Base-by-base conservation (phyloP, 768 basidiomycete species). In the Termitomyces sp. region DNA sequence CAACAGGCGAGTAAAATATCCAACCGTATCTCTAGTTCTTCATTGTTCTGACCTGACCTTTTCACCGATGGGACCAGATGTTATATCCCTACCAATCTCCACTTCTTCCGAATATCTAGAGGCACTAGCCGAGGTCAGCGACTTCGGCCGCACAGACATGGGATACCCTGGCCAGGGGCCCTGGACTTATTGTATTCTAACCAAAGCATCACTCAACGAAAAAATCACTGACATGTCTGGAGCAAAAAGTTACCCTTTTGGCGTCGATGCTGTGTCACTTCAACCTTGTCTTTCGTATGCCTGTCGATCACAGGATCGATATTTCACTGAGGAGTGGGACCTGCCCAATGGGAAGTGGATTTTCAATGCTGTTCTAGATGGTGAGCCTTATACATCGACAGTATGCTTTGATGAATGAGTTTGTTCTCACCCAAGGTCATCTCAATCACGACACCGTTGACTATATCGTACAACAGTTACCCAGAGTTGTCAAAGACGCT, bases 161-260 rank as follows among this genome's bases (percentile, higher is more conserved):
- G 82, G 82, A 60, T 75, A 74, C 44, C 74, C 78, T 8, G 82
- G 80, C 32, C 72, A 69, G 52, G 76, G 77, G 34, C 75, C 76
- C 35, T 84, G 83, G 82, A 77, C 81, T 3, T 85, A 82, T 64
- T 79, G 76, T 17, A 63, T 76, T 27, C 73, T 84, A 25, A 51
- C 69, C 16, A 78, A 82, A 56, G 71, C 69, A 11, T 65, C 58
- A 5, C 59, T 84, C 25, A 68, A 75, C 21, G 54, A 65, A 11
- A 76, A 81, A 65, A 60, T 84, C 27, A 64, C 59, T 31, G 73
- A 69, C 32, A 53, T 77, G 38, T 74, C 77, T 21, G 62, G 68
- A 42, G 73, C 79, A 27, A 54, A 53, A 55, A 43, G 53, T 11
- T 56, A 49, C 11, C 41, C 34, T 23, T 60, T 53, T 31, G 59